Conservation (phyloP, 164 flowering plant species). For the Dillenia turbinata region DNA sequence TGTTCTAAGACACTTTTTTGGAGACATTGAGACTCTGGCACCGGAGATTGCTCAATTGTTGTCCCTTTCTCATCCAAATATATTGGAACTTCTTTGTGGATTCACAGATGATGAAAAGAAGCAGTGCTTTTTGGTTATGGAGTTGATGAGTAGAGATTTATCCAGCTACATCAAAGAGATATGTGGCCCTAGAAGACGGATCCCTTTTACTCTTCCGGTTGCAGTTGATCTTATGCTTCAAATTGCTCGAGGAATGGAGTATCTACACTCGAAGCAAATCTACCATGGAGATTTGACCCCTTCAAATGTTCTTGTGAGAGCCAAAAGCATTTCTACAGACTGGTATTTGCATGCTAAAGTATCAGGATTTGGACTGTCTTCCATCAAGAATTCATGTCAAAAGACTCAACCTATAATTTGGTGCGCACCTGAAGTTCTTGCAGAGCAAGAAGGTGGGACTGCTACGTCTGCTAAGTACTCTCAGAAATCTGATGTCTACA, state of each 20-base stretch:
- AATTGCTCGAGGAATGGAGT: conserved; percentile 91
- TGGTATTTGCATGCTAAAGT: conserved; percentile 63
- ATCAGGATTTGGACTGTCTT: conserved; percentile 56
- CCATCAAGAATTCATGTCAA: conserved; percentile 25
- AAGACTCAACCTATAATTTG: conserved; percentile 47
- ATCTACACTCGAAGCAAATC: conserved; percentile 61
- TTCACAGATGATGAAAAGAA: conserved; percentile 73
- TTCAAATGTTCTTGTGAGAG: conserved; percentile 48
- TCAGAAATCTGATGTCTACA: conserved; percentile 87
- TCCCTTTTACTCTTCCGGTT: conserved; percentile 60
- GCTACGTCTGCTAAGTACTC: conserved; percentile 28
- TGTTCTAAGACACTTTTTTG: conserved; percentile 52
- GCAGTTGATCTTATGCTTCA: conserved; percentile 84
- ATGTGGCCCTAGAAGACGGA: conserved; percentile 41
- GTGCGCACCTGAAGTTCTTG: conserved; percentile 87
- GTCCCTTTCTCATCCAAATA: conserved; percentile 64
- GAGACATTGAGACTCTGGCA: conserved; percentile 33
- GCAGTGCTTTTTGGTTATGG: conserved; percentile 69
- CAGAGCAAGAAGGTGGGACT: conserved; percentile 41
- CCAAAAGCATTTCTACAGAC: conserved; percentile 40
- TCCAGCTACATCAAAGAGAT: conserved; percentile 48
- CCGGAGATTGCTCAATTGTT: conserved; percentile 49
- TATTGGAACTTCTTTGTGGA: conserved; percentile 49
- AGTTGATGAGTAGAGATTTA: conserved; percentile 67
- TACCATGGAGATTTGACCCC: conserved; percentile 79